Base-by-base conservation (phyloP, 2,329 filamentous ascomycete genomes). In the Teratosphaeria viscida region DNA sequence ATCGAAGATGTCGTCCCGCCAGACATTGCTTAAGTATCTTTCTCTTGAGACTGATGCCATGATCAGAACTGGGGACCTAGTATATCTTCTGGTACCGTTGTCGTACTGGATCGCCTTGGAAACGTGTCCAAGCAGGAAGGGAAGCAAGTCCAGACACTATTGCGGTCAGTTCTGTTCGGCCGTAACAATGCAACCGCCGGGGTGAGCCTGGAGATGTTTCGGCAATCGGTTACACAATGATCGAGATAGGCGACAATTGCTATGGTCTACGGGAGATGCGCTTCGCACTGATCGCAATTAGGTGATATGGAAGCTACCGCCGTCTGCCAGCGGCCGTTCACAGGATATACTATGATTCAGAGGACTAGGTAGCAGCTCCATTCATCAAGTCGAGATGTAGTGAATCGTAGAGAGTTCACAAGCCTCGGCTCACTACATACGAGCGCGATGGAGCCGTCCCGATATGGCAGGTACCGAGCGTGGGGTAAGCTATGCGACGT, bases 1-100 rank as follows among this genome's bases (percentile, higher is more conserved):
- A 63, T 87, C 83, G 72, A 96, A 96, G 64, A 96, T 87, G 64
- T 87, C 89, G 75, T 95, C 88, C 67, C 82, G 86, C 91, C 92
- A 96, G 67, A 91, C 84, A 61, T 85, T 81, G 74, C 89, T 95
- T 65, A 96, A 73, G 70, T 91, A 95, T 62, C 89, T 81, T 57
- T 85, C 86, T 67, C 85, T 85, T 7, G 87, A 82, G 56, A 90
- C 73, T 35, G 57, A 5, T 32, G 87, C 76, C 88, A 91, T 92
- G 53, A 62, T 78, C 11, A 14, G 12, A 5, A 14, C 2, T 52
- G 43, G 56, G 11, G 34, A 34, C 11, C 16, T 27, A 32, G 56
- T n/a, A n/a, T 43, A 5, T 43, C 37, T 32, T 32, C 7, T 32
- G 11, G 16, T 14, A 14, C 23, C 23, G 23, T 23, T 2, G 23